Evolutionary conservation across 2,329 filamentous ascomycete genomes (phyloP), one percentile per base, ranked within the genome.

Genomic region (Fusarium domesticum): DNA sequence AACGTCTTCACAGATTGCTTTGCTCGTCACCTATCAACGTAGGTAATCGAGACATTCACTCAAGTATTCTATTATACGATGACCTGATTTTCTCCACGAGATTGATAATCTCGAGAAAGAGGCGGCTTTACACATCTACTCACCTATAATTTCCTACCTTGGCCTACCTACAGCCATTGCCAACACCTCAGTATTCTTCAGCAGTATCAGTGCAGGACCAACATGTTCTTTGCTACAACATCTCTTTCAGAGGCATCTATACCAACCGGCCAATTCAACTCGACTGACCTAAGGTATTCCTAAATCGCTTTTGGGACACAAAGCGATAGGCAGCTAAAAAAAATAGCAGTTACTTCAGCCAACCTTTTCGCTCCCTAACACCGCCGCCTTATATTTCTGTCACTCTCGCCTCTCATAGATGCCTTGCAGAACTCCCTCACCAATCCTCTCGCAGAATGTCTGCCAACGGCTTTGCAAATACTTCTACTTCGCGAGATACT

Each of bases 311-410:
- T 7, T 28, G 25, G 25, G 14, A 28, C 7, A 14, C 7, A 34
- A 8, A 34, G 10, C 7, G 16, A 34, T 7, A 15, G 7, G 25
- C 7, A 28, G 25, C 25, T 28, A 28, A 14, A 28, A 7, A 28
- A n/a, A n/a, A n/a, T n/a, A 18, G 11, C 35, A 68, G 66, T 37
- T 68, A 69, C 44, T 68, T 67, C 28, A 62, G 57, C 32, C 50
- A 67, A 15, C 54, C 62, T 5, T 42, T 55, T 5, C 40, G 47
- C 23, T 38, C 52, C 3, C 33, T 51, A 2, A 35, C 50, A 0
- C 38, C 61, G 2, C 45, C 51, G 2, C 37, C 58, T 14, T 45
- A 60, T 6, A 46, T 55, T 14, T 19, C 42, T 2, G 10, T 46
- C 2, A 35, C 48, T 6, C 39, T 43, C 20, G 32, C 36, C 10